A percentile compares a stretch with the other conserved stretches of the same genome.
phyloP scores from a whole-genome alignment of 306 rosid species.

The Cucurbita ficifolia region DNA sequence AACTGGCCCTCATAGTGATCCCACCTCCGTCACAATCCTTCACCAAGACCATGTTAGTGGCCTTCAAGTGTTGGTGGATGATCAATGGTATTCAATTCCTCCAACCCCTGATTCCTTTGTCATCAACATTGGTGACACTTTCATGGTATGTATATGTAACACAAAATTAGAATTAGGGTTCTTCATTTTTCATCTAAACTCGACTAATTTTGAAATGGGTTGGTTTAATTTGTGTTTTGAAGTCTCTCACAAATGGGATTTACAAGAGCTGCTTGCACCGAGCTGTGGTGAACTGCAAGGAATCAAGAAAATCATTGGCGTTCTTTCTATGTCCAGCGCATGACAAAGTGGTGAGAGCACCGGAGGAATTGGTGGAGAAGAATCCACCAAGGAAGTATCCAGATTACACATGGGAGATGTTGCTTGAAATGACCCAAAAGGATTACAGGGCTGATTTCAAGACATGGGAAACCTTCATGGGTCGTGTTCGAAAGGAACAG shows the following conservation, averaged over 20 bases:
- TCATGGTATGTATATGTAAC: neutral
- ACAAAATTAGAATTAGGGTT: no score
- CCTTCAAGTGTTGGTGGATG: slow-evolving; percentile 1
- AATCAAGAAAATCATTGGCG: neutral
- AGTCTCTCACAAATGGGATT: neutral
- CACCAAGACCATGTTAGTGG: slow-evolving; percentile 8
- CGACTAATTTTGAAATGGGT: neutral
- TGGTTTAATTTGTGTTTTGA: neutral
- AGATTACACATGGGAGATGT: neutral
- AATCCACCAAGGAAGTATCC: neutral
- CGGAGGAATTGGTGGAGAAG: neutral
- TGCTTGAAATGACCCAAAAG: neutral
- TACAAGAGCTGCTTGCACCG: slow-evolving; percentile 6
- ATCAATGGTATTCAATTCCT: neutral
- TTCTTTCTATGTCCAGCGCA: neutral
- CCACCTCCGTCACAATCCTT: slow-evolving; percentile 4
- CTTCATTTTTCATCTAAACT: no score
- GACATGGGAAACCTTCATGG: neutral
- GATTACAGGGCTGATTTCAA: neutral
- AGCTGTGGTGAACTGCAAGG: neutral
- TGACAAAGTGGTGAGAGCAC: neutral
- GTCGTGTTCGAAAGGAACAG: neutral
- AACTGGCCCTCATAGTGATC: slow-evolving; percentile 6
- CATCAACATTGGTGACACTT: slow-evolving; percentile 8
- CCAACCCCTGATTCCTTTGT: neutral